These are phyloP conservation scores for Pezicula radicicola DNA, from an alignment of 2,329 filamentous ascomycete genomes.

Conservation along the genomic window DNA sequence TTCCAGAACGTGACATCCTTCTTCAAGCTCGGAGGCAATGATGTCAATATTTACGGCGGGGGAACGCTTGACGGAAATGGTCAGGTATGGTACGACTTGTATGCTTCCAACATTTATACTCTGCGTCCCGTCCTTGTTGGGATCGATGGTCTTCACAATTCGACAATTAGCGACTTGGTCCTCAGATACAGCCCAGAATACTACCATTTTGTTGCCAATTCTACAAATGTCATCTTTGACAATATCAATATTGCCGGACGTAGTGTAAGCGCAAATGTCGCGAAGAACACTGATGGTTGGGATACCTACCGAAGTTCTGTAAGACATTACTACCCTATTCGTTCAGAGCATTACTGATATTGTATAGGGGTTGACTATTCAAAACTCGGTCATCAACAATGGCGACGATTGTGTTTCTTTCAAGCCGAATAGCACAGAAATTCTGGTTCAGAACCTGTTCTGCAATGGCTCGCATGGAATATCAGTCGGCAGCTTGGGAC, in stretches of 20 bases:
- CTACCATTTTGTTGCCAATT: slow-evolving; percentile 66
- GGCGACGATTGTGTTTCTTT: slow-evolving; percentile 72
- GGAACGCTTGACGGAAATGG: slow-evolving; percentile 63
- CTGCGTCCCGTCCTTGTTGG: slow-evolving; percentile 57
- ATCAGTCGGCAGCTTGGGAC: slow-evolving; percentile 68
- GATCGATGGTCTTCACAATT: slow-evolving; percentile 53
- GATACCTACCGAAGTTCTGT: slow-evolving; percentile 56
- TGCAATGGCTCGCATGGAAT: slow-evolving; percentile 73
- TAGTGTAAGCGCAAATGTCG: slow-evolving; percentile 47
- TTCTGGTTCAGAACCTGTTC: slow-evolving; percentile 62
- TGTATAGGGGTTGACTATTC: slow-evolving; percentile 54
- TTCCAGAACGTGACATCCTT: slow-evolving; percentile 68
- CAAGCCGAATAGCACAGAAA: slow-evolving; percentile 70
- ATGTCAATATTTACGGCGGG: slow-evolving; percentile 66
- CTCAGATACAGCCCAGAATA: slow-evolving; percentile 56
- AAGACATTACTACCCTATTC: not conserved
- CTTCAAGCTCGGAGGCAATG: slow-evolving; percentile 63
- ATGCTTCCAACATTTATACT: slow-evolving; percentile 52
- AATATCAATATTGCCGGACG: slow-evolving; percentile 57
- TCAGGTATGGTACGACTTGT: slow-evolving; percentile 56
- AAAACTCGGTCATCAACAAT: slow-evolving; percentile 62
- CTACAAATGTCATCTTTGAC: slow-evolving; percentile 59
- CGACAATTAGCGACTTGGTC: slow-evolving; percentile 56
- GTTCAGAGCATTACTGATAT: too few relatives aligned
- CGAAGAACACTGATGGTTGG: slow-evolving; percentile 67